Percentiles rank a stretch among this genome's conserved stretches.
These are phyloP conservation scores for Metschnikowia orientalis DNA, from an alignment of 805 yeast species.

Conservation along the genomic window DNA sequence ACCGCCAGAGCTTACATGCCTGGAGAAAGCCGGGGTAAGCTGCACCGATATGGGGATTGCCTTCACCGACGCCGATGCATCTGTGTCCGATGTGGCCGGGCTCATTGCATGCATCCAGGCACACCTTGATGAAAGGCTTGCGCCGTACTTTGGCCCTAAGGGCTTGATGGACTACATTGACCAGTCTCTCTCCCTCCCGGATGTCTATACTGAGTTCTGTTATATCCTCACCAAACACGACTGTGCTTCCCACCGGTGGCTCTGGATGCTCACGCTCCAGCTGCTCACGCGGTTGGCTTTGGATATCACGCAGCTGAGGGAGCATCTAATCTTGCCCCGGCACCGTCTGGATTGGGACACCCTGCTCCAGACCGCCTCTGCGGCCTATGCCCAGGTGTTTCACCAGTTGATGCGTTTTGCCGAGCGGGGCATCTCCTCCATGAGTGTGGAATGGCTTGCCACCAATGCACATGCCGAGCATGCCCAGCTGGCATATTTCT, in stretches of 20 bases:
- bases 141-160: background rate
- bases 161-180: conserved; percentile 4
- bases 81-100: background rate
- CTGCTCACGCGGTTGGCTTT: no score
- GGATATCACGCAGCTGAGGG: no score
- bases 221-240: conserved; percentile 10
- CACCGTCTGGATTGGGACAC: no score
- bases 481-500: background rate
- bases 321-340: no score
- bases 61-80: background rate
- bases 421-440: background rate
- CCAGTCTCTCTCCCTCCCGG: conserved; percentile 11
- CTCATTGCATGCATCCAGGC: conserved; percentile 1
- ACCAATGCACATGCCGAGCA: background rate
- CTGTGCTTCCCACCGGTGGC: conserved; percentile 7
- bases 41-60: no score
- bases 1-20: no score
- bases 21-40: no score
- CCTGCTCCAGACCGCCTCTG: no score
- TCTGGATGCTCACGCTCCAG: conserved; percentile 13
- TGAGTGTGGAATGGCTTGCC: background rate
- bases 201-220: conserved; percentile 9
- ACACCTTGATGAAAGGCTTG: conserved; percentile 7
- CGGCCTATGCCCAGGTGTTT: conserved; percentile 4
- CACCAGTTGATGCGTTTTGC: conserved; percentile 1